Conservation (phyloP, 129 eudicot species). For the Escallonia rubra region DNA sequence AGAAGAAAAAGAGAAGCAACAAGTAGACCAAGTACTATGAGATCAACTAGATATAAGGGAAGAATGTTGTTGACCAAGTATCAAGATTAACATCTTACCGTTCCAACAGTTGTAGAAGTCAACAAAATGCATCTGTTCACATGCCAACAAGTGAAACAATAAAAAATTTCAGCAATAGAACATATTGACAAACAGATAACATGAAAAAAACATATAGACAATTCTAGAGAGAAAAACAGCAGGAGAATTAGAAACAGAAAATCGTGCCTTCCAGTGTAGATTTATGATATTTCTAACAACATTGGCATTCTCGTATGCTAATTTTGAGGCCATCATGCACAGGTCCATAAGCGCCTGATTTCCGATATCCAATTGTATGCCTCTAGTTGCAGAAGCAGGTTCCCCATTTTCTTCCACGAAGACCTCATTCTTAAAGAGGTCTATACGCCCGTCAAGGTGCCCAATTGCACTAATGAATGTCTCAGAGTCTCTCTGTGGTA, state of each 20-base stretch:
- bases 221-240: not conserved
- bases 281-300: slow-evolving; percentile 64
- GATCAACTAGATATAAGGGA: too few species aligned
- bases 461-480: slow-evolving; percentile 84
- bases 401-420: slow-evolving; percentile 9
- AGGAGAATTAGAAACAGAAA: not conserved
- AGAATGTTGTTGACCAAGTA: too few species aligned
- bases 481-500: slow-evolving; percentile 69
- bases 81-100: slow-evolving; percentile 36
- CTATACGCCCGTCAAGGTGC: slow-evolving; percentile 72
- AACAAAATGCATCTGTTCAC: slow-evolving; percentile 79
- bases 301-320: slow-evolving; percentile 80
- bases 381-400: slow-evolving; percentile 7
- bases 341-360: slow-evolving; percentile 69
- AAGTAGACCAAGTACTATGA: too few species aligned
- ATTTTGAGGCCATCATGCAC: slow-evolving; percentile 81
- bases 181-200: not conserved
- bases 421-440: slow-evolving; percentile 28
- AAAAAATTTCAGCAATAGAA: not conserved
- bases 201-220: not conserved
- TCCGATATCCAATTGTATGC: slow-evolving; percentile 15
- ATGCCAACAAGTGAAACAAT: slow-evolving; percentile 1
- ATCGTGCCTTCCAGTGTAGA: slow-evolving; percentile 75
- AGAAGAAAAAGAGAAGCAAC: too few species aligned
- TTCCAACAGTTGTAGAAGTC: slow-evolving; percentile 97